phyloP scores from a whole-genome alignment of 768 basidiomycete genomes.

The Tricholoma saponaceum region DNA sequence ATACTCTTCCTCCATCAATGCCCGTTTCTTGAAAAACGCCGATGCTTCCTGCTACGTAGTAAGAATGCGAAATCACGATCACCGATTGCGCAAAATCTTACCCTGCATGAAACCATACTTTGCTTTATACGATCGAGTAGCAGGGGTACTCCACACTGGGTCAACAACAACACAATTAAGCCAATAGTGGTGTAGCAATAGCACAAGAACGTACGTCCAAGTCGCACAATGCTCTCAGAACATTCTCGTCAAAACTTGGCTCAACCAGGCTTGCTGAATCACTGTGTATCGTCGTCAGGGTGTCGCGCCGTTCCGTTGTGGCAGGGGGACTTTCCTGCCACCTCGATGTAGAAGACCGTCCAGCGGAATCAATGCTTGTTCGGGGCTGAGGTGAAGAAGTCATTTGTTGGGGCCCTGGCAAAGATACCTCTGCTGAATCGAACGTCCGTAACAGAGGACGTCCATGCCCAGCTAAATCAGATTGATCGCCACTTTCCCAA shows the following conservation, averaged over 20 bases:
- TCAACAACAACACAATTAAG: conserved; percentile 9
- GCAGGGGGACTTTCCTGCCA: conserved; percentile 50
- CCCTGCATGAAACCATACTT: conserved; percentile 89
- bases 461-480: conserved; percentile 37
- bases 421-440: conserved; percentile 40
- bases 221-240: conserved; percentile 88
- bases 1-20: conserved; percentile 92
- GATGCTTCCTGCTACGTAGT: conserved; percentile 70
- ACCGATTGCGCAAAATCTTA: conserved; percentile 32
- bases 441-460: conserved; percentile 39
- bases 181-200: conserved; percentile 9
- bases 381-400: conserved; percentile 55
- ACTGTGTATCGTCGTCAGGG: conserved; percentile 33
- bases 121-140: conserved; percentile 97
- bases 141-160: conserved; percentile 87
- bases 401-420: conserved; percentile 32
- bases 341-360: conserved; percentile 40
- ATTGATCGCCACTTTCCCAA: conserved; percentile 50
- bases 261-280: conserved; percentile 61
- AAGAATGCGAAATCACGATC: background rate
- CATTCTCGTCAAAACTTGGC: conserved; percentile 89
- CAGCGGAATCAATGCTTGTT: conserved; percentile 58
- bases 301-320: conserved; percentile 47
- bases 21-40: conserved; percentile 89
- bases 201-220: conserved; percentile 67